phyloP scores from a whole-genome alignment of 2,329 filamentous ascomycete genomes.

The Periconia sp. region DNA sequence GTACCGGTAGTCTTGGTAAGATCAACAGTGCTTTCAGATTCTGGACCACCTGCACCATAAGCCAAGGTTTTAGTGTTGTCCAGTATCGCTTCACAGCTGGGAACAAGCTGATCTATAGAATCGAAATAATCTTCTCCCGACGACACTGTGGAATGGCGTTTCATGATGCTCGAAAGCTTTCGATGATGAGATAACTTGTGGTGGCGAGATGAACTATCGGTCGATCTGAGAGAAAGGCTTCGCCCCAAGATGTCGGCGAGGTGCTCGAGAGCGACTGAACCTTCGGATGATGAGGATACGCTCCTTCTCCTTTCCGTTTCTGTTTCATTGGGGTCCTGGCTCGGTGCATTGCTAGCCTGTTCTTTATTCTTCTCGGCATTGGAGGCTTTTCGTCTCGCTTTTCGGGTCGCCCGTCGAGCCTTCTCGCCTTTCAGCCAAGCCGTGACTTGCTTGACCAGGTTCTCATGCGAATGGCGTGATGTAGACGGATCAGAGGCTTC shows the following conservation, averaged over 20 bases:
- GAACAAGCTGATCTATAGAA: constrained; percentile 75
- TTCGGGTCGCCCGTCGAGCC: constrained; percentile 62
- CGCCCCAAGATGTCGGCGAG: constrained; percentile 79
- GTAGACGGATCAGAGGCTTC: constrained; percentile 28
- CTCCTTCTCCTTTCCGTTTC: constrained; percentile 38
- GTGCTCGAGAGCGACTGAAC: constrained; percentile 73
- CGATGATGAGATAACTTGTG: constrained; percentile 30
- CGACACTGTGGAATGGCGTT: constrained; percentile 57
- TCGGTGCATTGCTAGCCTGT: constrained; percentile 1
- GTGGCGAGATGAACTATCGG: constrained; percentile 43
- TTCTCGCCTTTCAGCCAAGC: constrained; percentile 85
- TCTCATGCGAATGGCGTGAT: constrained; percentile 34
- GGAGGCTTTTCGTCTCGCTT: constrained; percentile 53
- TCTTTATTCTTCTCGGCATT: constrained; percentile 50
- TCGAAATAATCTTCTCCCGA: constrained; percentile 87
- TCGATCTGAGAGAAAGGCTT: constrained; percentile 51
- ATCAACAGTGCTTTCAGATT: constrained; percentile 45
- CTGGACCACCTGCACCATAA: constrained; percentile 62
- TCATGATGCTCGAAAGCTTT: constrained; percentile 35
- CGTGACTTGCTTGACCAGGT: constrained; percentile 70
- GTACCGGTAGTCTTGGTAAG: constrained; percentile 40
- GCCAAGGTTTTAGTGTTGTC: constrained; percentile 89
- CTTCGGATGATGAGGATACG: constrained; percentile 65
- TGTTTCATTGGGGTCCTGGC: constrained; percentile 6
- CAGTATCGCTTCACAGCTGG: constrained; percentile 78